Evolutionary conservation across 495 filamentous ascomycete species (phyloP).

Genomic region (Aspergillus avenaceus): DNA sequence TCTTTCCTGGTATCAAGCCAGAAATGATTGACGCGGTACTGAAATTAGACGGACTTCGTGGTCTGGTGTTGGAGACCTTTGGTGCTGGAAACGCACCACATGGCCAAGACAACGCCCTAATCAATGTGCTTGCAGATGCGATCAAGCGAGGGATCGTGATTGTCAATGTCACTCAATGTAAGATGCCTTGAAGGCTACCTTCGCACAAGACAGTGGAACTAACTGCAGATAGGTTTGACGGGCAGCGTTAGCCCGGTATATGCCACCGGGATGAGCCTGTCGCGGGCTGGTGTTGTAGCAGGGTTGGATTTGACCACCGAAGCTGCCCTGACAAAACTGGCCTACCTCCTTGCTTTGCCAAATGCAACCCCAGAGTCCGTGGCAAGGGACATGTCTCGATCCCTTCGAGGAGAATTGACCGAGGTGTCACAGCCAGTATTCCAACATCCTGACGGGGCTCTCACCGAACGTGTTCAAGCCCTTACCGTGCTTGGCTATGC

Average conservation of each 20-base stretch:
- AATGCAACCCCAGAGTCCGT: slow-evolving; percentile 59
- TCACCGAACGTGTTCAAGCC: slow-evolving; percentile 42
- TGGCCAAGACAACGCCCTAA: slow-evolving; percentile 78
- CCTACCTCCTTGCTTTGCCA: slow-evolving; percentile 75
- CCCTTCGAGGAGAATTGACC: slow-evolving; percentile 83
- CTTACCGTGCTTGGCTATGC: slow-evolving; percentile 78
- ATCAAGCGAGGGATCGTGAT: slow-evolving; percentile 80
- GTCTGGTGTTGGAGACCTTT: slow-evolving; percentile 90
- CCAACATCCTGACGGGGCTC: slow-evolving; percentile 61
- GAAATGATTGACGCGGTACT: slow-evolving; percentile 92
- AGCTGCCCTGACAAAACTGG: slow-evolving; percentile 89
- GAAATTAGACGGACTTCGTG: slow-evolving; percentile 69
- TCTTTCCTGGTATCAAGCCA: slow-evolving; percentile 94
- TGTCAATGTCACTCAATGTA: slow-evolving; percentile 92
- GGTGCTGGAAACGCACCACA: slow-evolving; percentile 91
- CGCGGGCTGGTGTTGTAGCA: slow-evolving; percentile 86
- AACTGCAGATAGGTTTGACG: slow-evolving; percentile 48
- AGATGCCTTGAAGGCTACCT: slow-evolving; percentile 11
- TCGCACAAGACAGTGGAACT: neutral
- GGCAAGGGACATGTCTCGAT: slow-evolving; percentile 64
- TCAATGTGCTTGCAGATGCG: slow-evolving; percentile 71
- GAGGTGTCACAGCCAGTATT: slow-evolving; percentile 62
- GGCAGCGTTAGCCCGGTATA: slow-evolving; percentile 90
- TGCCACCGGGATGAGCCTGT: slow-evolving; percentile 82
- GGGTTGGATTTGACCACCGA: slow-evolving; percentile 93